These are phyloP conservation scores for Scedosporium aurantiacum DNA, from an alignment of 2,329 filamentous ascomycete genomes.

Conservation along the genomic window DNA sequence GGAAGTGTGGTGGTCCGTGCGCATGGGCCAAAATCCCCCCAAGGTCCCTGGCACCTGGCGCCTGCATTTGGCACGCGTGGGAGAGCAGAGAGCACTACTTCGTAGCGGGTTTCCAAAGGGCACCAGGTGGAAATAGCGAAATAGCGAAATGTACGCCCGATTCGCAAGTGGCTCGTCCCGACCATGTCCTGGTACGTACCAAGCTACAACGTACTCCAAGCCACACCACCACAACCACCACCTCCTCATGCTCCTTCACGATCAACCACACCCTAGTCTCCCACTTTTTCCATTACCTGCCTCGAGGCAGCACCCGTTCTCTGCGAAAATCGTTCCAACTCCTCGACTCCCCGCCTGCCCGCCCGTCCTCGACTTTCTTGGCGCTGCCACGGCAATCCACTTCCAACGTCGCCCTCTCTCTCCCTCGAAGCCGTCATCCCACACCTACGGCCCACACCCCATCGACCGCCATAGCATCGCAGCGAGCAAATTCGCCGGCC, in stretches of 20 bases:
- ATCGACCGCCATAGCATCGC: neutral
- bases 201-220: neutral
- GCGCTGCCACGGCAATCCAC: neutral
- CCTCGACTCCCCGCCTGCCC: neutral
- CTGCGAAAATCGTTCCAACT: neutral
- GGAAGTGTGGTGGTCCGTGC: neutral
- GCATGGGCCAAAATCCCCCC: neutral
- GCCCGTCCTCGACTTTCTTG: neutral
- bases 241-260: neutral
- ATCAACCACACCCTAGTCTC: neutral
- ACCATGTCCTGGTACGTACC: neutral
- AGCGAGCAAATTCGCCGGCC: neutral
- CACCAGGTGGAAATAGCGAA: neutral
- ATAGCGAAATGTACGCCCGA: no score
- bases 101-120: neutral
- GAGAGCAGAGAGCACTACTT: neutral
- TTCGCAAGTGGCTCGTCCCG: no score
- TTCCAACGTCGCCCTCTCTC: neutral
- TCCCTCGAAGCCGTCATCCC: neutral
- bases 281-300: neutral
- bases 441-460: neutral
- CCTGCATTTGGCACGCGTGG: neutral
- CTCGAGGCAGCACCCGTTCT: neutral
- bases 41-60: neutral
- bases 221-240: neutral